Evolutionary conservation across 176 grass and related monocot species (phyloP).

Genomic region (Lolium multiflorum): DNA sequence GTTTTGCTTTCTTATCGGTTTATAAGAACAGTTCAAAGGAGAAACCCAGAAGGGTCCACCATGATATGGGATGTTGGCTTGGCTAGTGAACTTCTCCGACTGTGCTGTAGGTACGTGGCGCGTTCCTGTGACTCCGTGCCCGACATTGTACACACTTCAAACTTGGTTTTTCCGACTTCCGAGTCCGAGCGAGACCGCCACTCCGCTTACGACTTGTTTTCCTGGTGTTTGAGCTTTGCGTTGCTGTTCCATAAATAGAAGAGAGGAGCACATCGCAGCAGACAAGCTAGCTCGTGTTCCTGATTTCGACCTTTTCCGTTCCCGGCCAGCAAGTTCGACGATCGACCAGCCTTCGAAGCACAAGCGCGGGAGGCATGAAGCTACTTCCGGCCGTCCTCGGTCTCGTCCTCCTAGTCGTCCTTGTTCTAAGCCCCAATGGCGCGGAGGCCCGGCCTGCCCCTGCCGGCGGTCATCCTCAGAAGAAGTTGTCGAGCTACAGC

Average conservation of each 20-base stretch:
- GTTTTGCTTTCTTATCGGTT: too few relatives aligned
- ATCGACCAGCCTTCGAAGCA: too few relatives aligned
- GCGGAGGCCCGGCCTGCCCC: not conserved
- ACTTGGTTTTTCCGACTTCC: not conserved
- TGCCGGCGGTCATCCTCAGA: not conserved
- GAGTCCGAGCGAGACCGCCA: not conserved
- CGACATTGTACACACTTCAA: too few relatives aligned
- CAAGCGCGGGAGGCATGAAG: not conserved
- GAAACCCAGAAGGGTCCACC: too few relatives aligned
- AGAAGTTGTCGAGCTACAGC: not conserved
- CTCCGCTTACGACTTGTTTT: not conserved
- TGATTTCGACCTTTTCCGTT: not conserved
- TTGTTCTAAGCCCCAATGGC: not conserved
- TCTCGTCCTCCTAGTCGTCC: not conserved
- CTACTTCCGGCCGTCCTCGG: not conserved
- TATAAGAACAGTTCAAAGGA: too few relatives aligned
- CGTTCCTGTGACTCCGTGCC: too few relatives aligned
- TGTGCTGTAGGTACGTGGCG: not conserved
- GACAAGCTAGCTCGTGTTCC: not conserved
- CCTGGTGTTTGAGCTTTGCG: not conserved
- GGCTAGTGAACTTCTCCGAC: not conserved
- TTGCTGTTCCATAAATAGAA: not conserved
- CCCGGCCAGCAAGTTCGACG: too few relatives aligned
- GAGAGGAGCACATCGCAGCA: not conserved
- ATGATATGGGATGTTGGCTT: too few relatives aligned